Conservation (phyloP, 768 basidiomycete species). For the Gyrodon lividus region DNA sequence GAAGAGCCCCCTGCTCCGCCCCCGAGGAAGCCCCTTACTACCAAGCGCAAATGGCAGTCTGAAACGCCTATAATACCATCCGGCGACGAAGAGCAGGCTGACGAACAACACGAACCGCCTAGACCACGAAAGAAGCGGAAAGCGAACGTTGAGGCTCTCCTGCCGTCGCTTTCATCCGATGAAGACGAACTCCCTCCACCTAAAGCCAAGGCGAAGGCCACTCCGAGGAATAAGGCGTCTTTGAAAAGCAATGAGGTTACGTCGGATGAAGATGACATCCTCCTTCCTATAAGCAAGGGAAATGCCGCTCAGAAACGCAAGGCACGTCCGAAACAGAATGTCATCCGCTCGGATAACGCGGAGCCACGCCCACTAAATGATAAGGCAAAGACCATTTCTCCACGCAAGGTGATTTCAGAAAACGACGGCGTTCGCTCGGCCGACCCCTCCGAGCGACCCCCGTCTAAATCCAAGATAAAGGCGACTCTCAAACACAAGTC, state of each 20-base stretch:
- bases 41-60: slow-evolving; percentile 16
- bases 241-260: neutral
- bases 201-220: neutral
- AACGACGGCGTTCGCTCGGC: neutral
- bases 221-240: neutral
- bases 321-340: neutral
- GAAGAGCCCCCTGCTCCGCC: neutral
- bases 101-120: neutral
- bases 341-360: neutral
- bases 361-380: neutral
- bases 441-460: neutral
- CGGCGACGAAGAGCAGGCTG: neutral
- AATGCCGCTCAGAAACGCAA: neutral
- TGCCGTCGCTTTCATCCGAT: slow-evolving; percentile 14
- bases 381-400: slow-evolving; percentile 1
- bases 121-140: slow-evolving; percentile 24
- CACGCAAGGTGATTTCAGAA: neutral
- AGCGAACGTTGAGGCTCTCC: slow-evolving; percentile 1
- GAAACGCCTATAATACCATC: neutral
- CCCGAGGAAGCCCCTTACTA: neutral
- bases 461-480: slow-evolving; percentile 1
- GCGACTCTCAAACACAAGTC: neutral
- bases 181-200: slow-evolving; percentile 1
- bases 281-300: neutral
- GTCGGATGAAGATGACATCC: slow-evolving; percentile 5